Base-by-base conservation (phyloP, 805 yeast species). In the Candida sanyiensis region DNA sequence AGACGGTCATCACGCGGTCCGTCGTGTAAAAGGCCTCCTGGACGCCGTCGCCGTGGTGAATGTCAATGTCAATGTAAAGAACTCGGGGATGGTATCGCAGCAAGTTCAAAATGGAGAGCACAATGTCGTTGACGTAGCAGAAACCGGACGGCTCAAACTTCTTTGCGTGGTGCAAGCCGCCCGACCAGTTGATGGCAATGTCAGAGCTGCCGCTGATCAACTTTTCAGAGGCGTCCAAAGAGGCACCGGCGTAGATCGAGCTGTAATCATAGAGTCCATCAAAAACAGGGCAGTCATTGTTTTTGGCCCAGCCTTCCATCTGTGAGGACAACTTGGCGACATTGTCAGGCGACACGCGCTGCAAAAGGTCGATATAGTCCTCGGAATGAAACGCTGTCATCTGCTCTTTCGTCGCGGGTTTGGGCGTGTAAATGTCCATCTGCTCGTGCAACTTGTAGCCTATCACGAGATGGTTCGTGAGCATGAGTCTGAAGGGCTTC, bases 321-420 rank as follows among this genome's bases (percentile, higher is more conserved):
- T 89, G 97, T 53, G 85, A 86, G 48, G 84, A 75, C 57, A 88
- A 86, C 70, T 80, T 65, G 44, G 87, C 94, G 61, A 87, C 70
- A 58, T 87, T 89, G 59, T 89, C 97, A 7, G 97, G 97, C 12
- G 95, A 80, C 24, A 86, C 96, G 41, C 96, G 70, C 34, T 88
- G 80, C 46, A 89, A 65, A 57, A 93, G 93, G 61, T 93, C 97
- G 43, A 93, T 82, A 61, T 93, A 93, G 62, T 93, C 98, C 62
- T 93, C 97, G 3, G 97, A 87, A 62, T 93, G 98, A 63, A 93
- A 90, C 64, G 90, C 97, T 53, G 95, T 83, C 96, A 93, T 87
- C 57, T 93, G 98, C 63, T 90, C 96, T 58, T 86, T 83, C 13
- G 97, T 89, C 28, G 98, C 98, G 1, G 97, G 96, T 61, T 88